These are phyloP conservation scores for Nyctanthes arbortristis DNA, from an alignment of 257 asterid genomes.

Conservation along the genomic window DNA sequence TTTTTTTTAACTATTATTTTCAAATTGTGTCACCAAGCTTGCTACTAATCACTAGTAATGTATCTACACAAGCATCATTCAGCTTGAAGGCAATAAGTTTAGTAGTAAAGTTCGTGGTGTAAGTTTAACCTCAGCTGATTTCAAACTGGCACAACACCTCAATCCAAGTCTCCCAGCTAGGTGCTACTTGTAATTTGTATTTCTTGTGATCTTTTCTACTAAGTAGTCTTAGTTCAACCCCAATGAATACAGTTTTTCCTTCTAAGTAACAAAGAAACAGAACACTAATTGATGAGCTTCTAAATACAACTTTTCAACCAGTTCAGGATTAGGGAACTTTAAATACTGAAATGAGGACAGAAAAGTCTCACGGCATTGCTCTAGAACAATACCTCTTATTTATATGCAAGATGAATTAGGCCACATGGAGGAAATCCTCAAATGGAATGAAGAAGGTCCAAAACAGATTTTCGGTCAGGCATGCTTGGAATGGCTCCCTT, in stretches of 20 bases:
- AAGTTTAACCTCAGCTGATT: neutral
- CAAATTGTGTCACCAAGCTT: too few species aligned
- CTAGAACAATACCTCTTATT: slow-evolving; percentile 38
- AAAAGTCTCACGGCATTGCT: neutral
- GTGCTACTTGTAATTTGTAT: neutral
- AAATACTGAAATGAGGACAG: neutral
- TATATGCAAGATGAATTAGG: slow-evolving; percentile 18
- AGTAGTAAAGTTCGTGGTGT: neutral
- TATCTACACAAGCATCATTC: neutral
- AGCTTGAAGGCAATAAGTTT: neutral
- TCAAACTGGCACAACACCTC: neutral
- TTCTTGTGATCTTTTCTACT: neutral
- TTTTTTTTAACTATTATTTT: too few species aligned
- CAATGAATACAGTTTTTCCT: neutral
- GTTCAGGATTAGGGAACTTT: neutral
- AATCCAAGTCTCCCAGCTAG: neutral
- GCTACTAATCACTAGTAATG: too few species aligned
- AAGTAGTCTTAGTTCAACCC: neutral
- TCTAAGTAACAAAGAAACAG: neutral
- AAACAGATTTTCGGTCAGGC: slow-evolving; percentile 77
- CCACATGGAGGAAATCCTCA: slow-evolving; percentile 33
- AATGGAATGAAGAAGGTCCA: slow-evolving; percentile 62
- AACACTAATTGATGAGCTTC: neutral
- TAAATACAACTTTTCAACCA: neutral
- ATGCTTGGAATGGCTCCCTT: slow-evolving; percentile 98